Base-by-base conservation (phyloP, 2,329 filamentous ascomycete genomes). In the Neofusicoccum umdonicola region DNA sequence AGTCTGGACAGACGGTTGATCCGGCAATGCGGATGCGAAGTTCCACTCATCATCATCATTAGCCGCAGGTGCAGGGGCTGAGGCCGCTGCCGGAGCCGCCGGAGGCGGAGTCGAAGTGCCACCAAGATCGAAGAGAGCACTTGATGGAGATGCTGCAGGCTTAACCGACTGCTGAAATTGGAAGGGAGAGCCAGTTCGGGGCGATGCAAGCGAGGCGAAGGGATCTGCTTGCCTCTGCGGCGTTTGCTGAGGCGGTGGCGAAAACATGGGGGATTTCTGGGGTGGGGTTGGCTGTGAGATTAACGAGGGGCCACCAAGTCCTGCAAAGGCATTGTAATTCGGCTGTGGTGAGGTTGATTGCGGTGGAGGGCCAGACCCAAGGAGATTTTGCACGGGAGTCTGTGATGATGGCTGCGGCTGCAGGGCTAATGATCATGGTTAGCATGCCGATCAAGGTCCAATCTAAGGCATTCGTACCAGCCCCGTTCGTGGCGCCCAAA, bases 21-120 rank as follows among this genome's bases (percentile, higher is more conserved):
- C 83, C 3, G 94, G 94, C 13, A 97, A 83, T 0, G 94, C 89
- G 0, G 94, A 98, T 3, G 91, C 88, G 76, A 98, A 98, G 27
- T 88, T 90, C 93, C 94, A 98, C 73, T 98, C 94, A 68, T 98
- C 94, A 58, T 97, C 94, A 69, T 97, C 94, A 62, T 97, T 93
- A 51, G 91, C 87, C 58, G 76, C 69, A 6, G 75, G 68, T 13
- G 69, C 66, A 47, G 65, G 74, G 39, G 72, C 68, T 11, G 34
- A 45, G 4, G 66, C 27, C 27, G 27, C 17, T 17, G 60, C 22
- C 13, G 63, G 35, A 6, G 63, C 27, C 8, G 54, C 54, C 8
- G 37, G 63, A 8, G 63, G 54, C n/a, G 54, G 63, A 7, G 47
- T 34, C 72, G 60, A 22, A 65, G 73, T 13, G 73, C 72, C 11